These are phyloP conservation scores for Mortierella claussenii DNA, from an alignment of 192 early-diverging fungal genomes.

Conservation along the genomic window DNA sequence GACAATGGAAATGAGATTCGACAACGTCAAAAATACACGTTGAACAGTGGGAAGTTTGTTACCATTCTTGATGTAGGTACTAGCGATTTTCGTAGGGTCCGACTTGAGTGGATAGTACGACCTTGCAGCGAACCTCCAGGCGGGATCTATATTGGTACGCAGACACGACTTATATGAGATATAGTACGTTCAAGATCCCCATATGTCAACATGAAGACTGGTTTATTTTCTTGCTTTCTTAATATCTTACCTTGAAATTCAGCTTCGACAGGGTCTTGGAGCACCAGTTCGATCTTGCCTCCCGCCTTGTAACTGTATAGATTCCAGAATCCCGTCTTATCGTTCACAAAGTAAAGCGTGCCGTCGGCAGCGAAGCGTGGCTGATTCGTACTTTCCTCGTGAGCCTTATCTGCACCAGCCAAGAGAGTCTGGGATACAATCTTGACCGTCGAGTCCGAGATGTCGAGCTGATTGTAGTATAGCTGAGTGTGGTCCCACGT, in stretches of 20 bases:
- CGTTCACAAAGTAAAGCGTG: conserved; percentile 71
- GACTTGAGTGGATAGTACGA: conserved; percentile 48
- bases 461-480: conserved; percentile 56
- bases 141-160: conserved; percentile 15
- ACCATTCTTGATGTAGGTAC: conserved; percentile 46
- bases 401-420: conserved; percentile 33
- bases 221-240: too few species aligned
- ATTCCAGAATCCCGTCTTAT: conserved; percentile 81
- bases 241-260: conserved; percentile 67
- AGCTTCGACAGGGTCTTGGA: conserved; percentile 60
- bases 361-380: conserved; percentile 68
- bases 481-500: conserved; percentile 80
- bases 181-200: too few species aligned
- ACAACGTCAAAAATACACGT: not conserved
- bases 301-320: conserved; percentile 62
- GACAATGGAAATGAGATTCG: not conserved
- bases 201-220: too few species aligned
- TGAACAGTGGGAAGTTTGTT: not conserved
- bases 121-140: conserved; percentile 32
- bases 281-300: conserved; percentile 41
- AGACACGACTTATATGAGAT: too few species aligned
- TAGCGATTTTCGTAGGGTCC: conserved; percentile 51
- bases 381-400: conserved; percentile 62
- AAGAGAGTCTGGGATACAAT: conserved; percentile 31
- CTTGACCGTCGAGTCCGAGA: conserved; percentile 16